Conservation (phyloP, 257 asterid species). For the Solanum tarapatanum region DNA sequence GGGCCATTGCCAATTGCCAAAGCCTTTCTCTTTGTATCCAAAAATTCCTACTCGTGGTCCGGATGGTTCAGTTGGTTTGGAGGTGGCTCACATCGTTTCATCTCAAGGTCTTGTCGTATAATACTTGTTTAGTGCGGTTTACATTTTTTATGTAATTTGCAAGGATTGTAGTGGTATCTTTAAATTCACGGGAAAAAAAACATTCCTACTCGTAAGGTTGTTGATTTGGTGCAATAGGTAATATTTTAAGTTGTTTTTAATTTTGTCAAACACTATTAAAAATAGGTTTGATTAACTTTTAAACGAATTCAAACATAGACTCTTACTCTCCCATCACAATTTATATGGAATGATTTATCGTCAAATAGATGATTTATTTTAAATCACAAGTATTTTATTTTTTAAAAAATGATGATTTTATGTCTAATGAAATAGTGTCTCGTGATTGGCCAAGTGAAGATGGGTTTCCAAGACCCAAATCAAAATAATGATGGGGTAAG, state of each 20-base stretch:
- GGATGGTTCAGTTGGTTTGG: neutral
- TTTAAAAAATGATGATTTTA: too few species aligned
- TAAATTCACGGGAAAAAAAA: rapidly evolving
- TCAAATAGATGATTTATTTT: neutral
- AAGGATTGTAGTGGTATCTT: neutral
- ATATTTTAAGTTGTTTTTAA: neutral
- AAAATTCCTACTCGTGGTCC: too few species aligned
- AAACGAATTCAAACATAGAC: rapidly evolving
- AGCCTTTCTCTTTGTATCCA: neutral
- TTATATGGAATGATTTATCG: too few species aligned
- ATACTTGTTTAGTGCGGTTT: rapidly evolving
- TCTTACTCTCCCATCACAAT: neutral
- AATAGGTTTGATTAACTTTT: too few species aligned
- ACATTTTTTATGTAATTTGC: rapidly evolving
- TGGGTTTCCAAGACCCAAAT: neutral
- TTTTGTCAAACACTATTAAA: too few species aligned
- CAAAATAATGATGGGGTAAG: neutral
- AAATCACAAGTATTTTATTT: too few species aligned
- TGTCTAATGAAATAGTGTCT: neutral
- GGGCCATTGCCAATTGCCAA: neutral
- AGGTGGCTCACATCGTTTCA: neutral
- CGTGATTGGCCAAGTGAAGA: neutral
- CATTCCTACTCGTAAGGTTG: neutral
- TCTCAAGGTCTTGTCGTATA: too few species aligned
- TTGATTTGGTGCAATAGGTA: neutral